phyloP scores from a whole-genome alignment of 805 yeast genomes.

The Lipomyces lipofer region DNA sequence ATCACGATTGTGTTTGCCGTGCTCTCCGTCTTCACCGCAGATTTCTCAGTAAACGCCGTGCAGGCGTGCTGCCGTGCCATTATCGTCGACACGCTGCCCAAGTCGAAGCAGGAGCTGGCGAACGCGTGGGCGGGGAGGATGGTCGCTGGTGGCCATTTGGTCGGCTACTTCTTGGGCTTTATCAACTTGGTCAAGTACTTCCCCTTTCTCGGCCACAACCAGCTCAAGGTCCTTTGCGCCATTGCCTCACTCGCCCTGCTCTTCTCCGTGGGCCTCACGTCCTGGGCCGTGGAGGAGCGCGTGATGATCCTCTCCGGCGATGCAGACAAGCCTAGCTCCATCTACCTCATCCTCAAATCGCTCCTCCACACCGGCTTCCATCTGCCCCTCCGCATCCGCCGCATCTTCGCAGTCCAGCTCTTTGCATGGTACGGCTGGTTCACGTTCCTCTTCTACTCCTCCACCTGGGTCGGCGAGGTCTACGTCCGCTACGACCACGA shows the following conservation, averaged over 20 bases:
- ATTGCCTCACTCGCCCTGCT: constrained; percentile 49
- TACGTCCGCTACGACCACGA: constrained; percentile 40
- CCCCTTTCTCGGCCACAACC: constrained; percentile 49
- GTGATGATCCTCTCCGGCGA: constrained; percentile 16
- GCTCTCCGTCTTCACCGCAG: constrained; percentile 53
- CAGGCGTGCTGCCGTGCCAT: constrained; percentile 67
- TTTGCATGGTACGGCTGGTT: constrained; percentile 72
- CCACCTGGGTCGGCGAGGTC: constrained; percentile 66
- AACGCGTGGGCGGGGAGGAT: constrained; percentile 70
- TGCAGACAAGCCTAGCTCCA: neutral
- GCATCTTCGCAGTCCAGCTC: constrained; percentile 58
- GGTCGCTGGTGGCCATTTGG: constrained; percentile 60
- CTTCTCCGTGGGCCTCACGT: constrained; percentile 45
- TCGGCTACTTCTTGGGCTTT: constrained; percentile 58
- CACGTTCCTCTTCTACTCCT: constrained; percentile 64
- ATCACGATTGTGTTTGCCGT: constrained; percentile 51
- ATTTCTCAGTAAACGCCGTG: constrained; percentile 54
- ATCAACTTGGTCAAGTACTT: constrained; percentile 45
- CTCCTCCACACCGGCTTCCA: constrained; percentile 22
- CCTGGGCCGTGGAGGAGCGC: constrained; percentile 48
- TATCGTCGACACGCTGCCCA: constrained; percentile 61
- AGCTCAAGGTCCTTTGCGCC: constrained; percentile 53
- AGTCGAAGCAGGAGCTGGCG: constrained; percentile 56
- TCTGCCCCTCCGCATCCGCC: constrained; percentile 52
- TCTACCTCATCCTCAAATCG: constrained; percentile 12